Percentiles rank a stretch among this genome's conserved stretches.
These are phyloP conservation scores for Nakazawaea siamensis DNA, from an alignment of 805 yeast genomes.

Conservation along the genomic window DNA sequence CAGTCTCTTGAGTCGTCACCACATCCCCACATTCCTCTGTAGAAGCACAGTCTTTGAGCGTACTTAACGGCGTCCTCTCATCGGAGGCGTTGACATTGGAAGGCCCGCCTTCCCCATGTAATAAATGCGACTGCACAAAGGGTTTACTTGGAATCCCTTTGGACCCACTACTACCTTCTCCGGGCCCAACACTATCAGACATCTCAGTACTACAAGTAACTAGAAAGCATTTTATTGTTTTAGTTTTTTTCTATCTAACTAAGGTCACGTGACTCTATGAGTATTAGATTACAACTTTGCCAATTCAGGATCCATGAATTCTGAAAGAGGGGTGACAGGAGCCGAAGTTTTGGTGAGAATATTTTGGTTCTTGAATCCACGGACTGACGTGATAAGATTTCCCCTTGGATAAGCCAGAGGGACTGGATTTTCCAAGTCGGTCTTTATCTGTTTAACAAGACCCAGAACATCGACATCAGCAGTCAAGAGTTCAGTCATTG, in stretches of 20 bases:
- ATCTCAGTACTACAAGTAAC: no score
- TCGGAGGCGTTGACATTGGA: background rate
- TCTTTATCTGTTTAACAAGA: background rate
- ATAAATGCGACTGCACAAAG: no score
- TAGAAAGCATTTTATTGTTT: no score
- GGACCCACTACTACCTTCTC: no score
- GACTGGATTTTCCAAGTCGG: conserved; percentile 18
- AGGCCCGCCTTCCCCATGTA: no score
- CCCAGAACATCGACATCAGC: conserved; percentile 6
- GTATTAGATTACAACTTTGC: no score
- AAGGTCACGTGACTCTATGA: no score
- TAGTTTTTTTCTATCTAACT: no score
- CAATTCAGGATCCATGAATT: conserved; percentile 21
- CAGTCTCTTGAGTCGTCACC: conserved; percentile 7
- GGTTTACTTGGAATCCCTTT: no score
- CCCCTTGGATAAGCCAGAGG: conserved; percentile 44
- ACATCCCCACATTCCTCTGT: conserved; percentile 6
- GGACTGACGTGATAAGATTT: conserved; percentile 31
- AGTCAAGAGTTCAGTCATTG: conserved; percentile 1
- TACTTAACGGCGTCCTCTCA: background rate
- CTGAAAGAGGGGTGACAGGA: conserved; percentile 28
- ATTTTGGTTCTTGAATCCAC: conserved; percentile 47
- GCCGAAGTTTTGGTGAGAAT: conserved; percentile 53
- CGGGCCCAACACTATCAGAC: no score
- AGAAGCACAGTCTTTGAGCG: conserved; percentile 3